Evolutionary conservation across 495 filamentous ascomycete species (phyloP).

Genomic region (Mycothermus thermophilus): DNA sequence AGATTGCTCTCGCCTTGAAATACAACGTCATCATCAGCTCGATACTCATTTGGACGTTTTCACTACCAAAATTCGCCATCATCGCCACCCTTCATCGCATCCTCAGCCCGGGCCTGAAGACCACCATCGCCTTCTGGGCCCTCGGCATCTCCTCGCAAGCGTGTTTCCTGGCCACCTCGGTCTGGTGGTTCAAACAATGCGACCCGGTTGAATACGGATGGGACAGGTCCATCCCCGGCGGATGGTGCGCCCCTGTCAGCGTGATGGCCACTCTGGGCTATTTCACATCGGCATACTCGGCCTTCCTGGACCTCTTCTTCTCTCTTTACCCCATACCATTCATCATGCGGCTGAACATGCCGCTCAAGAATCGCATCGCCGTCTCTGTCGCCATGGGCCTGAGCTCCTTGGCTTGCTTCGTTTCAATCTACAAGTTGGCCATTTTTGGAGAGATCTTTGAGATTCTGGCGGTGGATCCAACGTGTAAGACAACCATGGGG

Average conservation of each 20-base stretch:
- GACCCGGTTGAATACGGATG: slow-evolving; percentile 1
- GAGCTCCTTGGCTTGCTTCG: slow-evolving; percentile 1
- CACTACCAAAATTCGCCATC: slow-evolving; percentile 5
- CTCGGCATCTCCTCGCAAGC: slow-evolving; percentile 3
- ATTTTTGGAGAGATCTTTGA: slow-evolving; percentile 5
- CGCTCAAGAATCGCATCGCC: not conserved
- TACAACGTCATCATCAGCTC: slow-evolving; percentile 4
- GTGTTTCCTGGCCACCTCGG: slow-evolving; percentile 2
- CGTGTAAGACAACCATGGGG: slow-evolving; percentile 3
- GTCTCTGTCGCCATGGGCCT: slow-evolving; percentile 1
- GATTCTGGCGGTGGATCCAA: slow-evolving; percentile 2
- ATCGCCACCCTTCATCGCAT: slow-evolving; percentile 4
- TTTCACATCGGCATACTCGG: slow-evolving; percentile 3
- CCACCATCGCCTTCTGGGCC: not conserved
- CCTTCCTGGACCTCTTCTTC: slow-evolving; percentile 6
- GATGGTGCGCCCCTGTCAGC: not conserved
- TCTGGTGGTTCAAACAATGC: slow-evolving; percentile 7
- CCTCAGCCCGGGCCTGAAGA: slow-evolving; percentile 2
- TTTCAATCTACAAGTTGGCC: slow-evolving; percentile 5
- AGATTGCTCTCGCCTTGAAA: not conserved
- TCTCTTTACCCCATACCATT: slow-evolving; percentile 2
- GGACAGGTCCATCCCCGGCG: not conserved
- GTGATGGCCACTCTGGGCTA: slow-evolving; percentile 4
- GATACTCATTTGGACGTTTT: slow-evolving; percentile 5
- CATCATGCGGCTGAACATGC: slow-evolving; percentile 8